Evolutionary conservation across 208 protist genomes (phyloP), one percentile per base, ranked within the genome.

Genomic region (Angomonas deanei): DNA sequence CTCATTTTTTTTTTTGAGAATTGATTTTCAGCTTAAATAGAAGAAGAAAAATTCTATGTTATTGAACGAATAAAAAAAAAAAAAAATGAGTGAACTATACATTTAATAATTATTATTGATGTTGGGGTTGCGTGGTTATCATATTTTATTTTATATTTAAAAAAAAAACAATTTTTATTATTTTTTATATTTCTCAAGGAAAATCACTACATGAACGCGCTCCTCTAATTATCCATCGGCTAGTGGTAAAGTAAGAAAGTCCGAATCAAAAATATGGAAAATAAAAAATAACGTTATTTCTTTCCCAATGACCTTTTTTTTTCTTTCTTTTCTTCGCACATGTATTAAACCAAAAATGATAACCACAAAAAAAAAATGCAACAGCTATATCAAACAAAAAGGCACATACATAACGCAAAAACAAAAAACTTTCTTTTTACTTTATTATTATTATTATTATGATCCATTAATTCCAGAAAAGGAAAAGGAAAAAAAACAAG

Each of bases 291-390:
- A n/a, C n/a, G n/a, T n/a, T n/a, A n/a, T n/a, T n/a, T n/a, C n/a
- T n/a, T n/a, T n/a, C n/a, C n/a, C n/a, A n/a, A n/a, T n/a, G n/a
- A n/a, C n/a, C n/a, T n/a, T n/a, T n/a, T n/a, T n/a, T n/a, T n/a
- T n/a, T n/a, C n/a, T n/a, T n/a, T n/a, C n/a, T n/a, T n/a, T n/a
- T n/a, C n/a, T n/a, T n/a, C n/a, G n/a, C n/a, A n/a, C n/a, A n/a
- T 53, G 53, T 57, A 58, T 68, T 17, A 49, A 49, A 69, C 67
- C 61, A 65, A 73, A 66, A 50, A 52, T 56, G 34, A 63, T 39
- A 57, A 26, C 31, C 19, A 70, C 24, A 48, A 8, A 61, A 38
- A 48, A 57, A 60, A 33, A 71, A 53, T 48, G 3, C 30, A 67
- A 32, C 3, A 19, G 60, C 28, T 59, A 56, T 19, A 72, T 17